A percentile compares a stretch with the other conserved stretches of the same genome.
These are phyloP conservation scores for Hypoxylon fragiforme DNA, from an alignment of 495 filamentous ascomycete genomes.

Conservation along the genomic window DNA sequence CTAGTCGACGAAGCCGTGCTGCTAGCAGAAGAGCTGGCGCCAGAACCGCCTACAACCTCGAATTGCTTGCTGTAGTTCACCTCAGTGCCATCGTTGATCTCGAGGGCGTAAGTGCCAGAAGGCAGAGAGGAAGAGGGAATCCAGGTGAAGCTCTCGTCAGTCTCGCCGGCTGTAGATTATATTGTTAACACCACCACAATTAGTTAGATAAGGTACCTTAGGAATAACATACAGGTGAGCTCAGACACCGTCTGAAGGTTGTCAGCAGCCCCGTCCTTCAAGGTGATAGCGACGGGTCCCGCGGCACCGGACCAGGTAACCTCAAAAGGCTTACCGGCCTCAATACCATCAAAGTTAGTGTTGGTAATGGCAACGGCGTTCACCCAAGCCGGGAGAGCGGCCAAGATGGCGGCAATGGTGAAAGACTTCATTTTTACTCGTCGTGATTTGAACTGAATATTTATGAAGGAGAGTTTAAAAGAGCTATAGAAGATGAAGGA, in stretches of 20 bases:
- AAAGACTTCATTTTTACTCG: constrained; percentile 51
- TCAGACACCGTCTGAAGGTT: constrained; percentile 42
- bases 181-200: constrained; percentile 15
- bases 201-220: not conserved
- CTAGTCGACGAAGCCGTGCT: constrained; percentile 24
- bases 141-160: constrained; percentile 42
- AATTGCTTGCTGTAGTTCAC: constrained; percentile 51
- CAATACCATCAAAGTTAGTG: constrained; percentile 39
- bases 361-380: constrained; percentile 48
- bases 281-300: constrained; percentile 44
- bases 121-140: constrained; percentile 37
- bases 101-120: constrained; percentile 49
- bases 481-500: constrained; percentile 3
- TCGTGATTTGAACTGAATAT: constrained; percentile 20
- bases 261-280: constrained; percentile 39
- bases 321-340: constrained; percentile 45
- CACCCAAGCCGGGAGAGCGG: constrained; percentile 44
- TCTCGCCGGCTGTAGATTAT: constrained; percentile 34
- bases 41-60: constrained; percentile 35
- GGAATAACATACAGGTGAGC: constrained; percentile 39
- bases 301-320: constrained; percentile 45
- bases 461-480: constrained; percentile 33
- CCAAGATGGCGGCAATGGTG: constrained; percentile 37
- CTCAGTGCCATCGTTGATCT: constrained; percentile 41
- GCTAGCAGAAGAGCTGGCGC: constrained; percentile 27